phyloP scores from a whole-genome alignment of 441 rosid species.

The Aleurites moluccanus region DNA sequence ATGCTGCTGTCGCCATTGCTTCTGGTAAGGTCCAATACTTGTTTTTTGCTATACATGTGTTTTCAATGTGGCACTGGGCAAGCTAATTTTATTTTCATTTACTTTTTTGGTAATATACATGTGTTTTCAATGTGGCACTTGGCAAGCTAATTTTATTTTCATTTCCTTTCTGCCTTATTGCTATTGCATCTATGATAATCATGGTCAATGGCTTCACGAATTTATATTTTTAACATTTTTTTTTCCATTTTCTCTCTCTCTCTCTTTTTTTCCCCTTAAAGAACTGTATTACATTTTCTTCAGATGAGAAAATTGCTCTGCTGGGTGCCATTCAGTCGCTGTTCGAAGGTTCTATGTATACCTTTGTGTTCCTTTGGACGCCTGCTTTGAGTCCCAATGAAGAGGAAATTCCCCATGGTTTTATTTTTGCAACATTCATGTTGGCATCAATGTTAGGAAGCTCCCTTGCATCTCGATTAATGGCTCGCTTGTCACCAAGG shows the following conservation, averaged over 20 bases:
- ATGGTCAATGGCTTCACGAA: background rate
- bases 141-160: slow-evolving; percentile 1
- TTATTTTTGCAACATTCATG: slow-evolving; percentile 94
- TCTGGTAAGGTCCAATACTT: slow-evolving; percentile 50
- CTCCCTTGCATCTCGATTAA: slow-evolving; percentile 83
- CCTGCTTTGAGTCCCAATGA: slow-evolving; percentile 91
- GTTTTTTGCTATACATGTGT: background rate
- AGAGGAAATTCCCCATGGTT: slow-evolving; percentile 94
- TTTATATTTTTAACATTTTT: background rate
- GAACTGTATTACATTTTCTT: background rate
- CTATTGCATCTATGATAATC: background rate
- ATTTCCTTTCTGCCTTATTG: slow-evolving; percentile 9
- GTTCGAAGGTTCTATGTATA: slow-evolving; percentile 97
- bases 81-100: background rate
- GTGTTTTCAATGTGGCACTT: slow-evolving; percentile 4
- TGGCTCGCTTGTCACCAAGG: slow-evolving; percentile 65
- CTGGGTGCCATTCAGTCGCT: slow-evolving; percentile 95
- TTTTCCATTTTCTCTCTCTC: background rate
- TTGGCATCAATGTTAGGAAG: slow-evolving; percentile 96
- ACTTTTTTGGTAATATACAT: slow-evolving; percentile 4
- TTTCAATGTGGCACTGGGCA: slow-evolving; percentile 12
- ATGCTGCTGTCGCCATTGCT: slow-evolving; percentile 88
- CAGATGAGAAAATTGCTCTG: slow-evolving; percentile 92
- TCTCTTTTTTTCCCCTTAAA: slow-evolving; percentile 1
- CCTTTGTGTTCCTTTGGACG: slow-evolving; percentile 96